Conservation (phyloP, 768 basidiomycete species). For the Rhizopogon vulgaris region DNA sequence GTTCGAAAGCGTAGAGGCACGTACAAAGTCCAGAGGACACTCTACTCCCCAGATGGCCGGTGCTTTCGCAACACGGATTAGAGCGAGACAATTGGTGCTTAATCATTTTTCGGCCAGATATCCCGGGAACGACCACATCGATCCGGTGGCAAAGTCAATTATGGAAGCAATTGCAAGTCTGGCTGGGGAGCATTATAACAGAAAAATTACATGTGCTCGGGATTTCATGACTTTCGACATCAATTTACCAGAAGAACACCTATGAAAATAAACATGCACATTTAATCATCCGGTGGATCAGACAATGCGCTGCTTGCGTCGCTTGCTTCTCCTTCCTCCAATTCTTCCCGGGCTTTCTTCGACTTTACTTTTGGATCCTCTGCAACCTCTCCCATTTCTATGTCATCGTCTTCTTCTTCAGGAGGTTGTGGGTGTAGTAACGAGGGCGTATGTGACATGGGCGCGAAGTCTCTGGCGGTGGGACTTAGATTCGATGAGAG, state of each 20-base stretch:
- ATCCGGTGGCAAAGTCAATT: conserved; percentile 40
- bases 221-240: conserved; percentile 73
- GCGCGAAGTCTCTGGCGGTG: conserved; percentile 26
- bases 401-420: conserved; percentile 54
- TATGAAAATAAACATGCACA: conserved; percentile 7
- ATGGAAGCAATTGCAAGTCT: conserved; percentile 60
- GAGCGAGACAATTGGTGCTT: conserved; percentile 58
- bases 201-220: conserved; percentile 62
- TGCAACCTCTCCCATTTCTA: conserved; percentile 89
- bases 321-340: conserved; percentile 85
- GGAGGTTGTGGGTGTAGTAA: conserved; percentile 19
- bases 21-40: conserved; percentile 74
- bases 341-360: conserved; percentile 60
- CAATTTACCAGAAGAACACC: conserved; percentile 21
- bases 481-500: conserved; percentile 26
- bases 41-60: conserved; percentile 92
- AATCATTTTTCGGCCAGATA: conserved; percentile 88
- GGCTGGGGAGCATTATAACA: conserved; percentile 48
- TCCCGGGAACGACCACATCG: conserved; percentile 53
- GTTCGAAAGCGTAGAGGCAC: conserved; percentile 51
- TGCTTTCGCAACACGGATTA: conserved; percentile 61
- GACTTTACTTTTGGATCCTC: conserved; percentile 48
- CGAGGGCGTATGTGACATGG: conserved; percentile 23
- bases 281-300: conserved; percentile 60
- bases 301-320: conserved; percentile 75